Percentiles rank a stretch among this genome's conserved stretches.
Evolutionary conservation across 176 grass and related monocot genomes (phyloP).

Genomic region (Themeda triandra): DNA sequence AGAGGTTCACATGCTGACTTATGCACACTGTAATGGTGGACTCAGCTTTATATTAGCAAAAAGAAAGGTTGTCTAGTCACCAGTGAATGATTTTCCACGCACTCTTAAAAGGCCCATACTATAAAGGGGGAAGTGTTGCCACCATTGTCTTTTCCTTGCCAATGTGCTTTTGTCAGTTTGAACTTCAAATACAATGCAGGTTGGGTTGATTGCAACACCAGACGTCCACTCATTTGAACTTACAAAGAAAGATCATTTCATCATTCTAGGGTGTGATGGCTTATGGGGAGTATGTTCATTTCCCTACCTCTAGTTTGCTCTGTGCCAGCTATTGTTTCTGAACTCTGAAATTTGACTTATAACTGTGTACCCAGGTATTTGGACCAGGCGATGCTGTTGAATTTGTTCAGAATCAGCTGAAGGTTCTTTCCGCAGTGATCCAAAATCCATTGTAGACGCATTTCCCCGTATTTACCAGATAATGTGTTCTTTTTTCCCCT

Average conservation of each 20-base stretch:
- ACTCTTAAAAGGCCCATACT: not conserved
- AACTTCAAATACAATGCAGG: constrained; percentile 37
- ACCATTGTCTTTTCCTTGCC: not conserved
- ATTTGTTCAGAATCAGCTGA: constrained; percentile 83
- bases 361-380: constrained; percentile 57
- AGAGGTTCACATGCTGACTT: not conserved
- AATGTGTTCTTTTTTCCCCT: not conserved
- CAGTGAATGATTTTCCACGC: not conserved
- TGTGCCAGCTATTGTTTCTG: not conserved
- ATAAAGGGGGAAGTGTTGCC: not conserved
- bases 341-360: not conserved
- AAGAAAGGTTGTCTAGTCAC: not conserved
- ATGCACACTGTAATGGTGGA: not conserved
- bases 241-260: constrained; percentile 70
- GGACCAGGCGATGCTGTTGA: constrained; percentile 90
- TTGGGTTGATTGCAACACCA: constrained; percentile 81
- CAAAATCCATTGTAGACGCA: not conserved
- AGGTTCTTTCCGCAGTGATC: constrained; percentile 36
- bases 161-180: constrained; percentile 9
- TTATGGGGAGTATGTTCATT: constrained; percentile 81
- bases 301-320: not conserved
- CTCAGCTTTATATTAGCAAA: not conserved
- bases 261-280: constrained; percentile 93
- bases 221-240: constrained; percentile 93
- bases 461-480: not conserved